Evolutionary conservation across 2,329 filamentous ascomycete genomes (phyloP).

Genomic region (Ceratocystis alfenasii): DNA sequence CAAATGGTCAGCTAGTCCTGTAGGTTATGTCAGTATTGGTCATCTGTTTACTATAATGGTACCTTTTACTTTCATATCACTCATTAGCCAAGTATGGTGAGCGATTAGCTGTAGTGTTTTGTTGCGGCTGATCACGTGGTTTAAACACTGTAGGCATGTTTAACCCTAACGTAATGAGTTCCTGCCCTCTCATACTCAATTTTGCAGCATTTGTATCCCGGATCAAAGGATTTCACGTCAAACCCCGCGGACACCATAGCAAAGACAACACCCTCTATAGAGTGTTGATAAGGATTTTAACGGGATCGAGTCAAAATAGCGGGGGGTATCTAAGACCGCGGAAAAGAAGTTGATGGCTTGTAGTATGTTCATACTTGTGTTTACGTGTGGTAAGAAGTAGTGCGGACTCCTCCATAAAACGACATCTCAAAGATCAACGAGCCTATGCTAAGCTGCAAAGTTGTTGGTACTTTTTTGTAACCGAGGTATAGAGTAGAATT

Average conservation of each 20-base stretch:
- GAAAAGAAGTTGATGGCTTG: background rate
- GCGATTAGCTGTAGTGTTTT: too few relatives aligned
- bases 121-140: too few relatives aligned
- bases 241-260: background rate
- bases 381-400: background rate
- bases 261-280: background rate
- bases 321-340: background rate
- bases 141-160: background rate
- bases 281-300: background rate
- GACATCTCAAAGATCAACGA: too few relatives aligned
- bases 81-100: too few relatives aligned
- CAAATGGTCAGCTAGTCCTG: too few relatives aligned
- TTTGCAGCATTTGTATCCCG: background rate
- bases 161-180: background rate
- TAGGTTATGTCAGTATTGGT: too few relatives aligned
- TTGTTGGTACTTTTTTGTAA: too few relatives aligned
- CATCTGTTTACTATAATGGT: too few relatives aligned
- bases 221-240: background rate
- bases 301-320: background rate
- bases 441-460: too few relatives aligned
- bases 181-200: background rate
- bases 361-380: background rate
- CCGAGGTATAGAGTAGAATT: too few relatives aligned
- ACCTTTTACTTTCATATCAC: too few relatives aligned
- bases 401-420: too few relatives aligned